A percentile compares a stretch with the other conserved stretches of the same genome.
Evolutionary conservation across 2,329 filamentous ascomycete genomes (phyloP).

Genomic region (Fusarium graminum): DNA sequence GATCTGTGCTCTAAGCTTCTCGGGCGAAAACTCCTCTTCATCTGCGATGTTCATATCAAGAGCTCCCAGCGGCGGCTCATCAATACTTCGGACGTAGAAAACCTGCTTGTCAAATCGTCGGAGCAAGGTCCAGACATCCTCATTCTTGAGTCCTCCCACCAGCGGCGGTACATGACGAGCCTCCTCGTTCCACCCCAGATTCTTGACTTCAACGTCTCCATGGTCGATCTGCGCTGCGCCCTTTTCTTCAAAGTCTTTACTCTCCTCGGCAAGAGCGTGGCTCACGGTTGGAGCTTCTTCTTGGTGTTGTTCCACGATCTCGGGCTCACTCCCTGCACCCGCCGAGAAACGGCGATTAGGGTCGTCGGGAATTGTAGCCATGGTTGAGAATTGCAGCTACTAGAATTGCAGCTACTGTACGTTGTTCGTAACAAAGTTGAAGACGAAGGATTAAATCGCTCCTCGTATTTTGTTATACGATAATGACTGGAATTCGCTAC

Average conservation of each 20-base stretch:
- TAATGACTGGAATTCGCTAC: constrained; percentile 28
- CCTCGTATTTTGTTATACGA: constrained; percentile 8
- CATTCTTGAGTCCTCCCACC: constrained; percentile 76
- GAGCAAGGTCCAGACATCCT: constrained; percentile 79
- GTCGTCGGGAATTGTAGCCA: constrained; percentile 25
- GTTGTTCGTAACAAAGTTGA: background rate
- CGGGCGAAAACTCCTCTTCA: constrained; percentile 86
- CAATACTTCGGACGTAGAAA: constrained; percentile 76
- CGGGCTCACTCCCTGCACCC: constrained; percentile 47
- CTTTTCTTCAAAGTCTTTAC: constrained; percentile 53
- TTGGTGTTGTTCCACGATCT: constrained; percentile 47
- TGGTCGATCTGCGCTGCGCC: constrained; percentile 62
- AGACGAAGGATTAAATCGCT: background rate
- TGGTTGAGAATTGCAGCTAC: constrained; percentile 7
- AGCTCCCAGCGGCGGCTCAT: constrained; percentile 66
- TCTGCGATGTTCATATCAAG: constrained; percentile 85
- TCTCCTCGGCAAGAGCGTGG: constrained; percentile 55
- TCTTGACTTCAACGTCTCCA: constrained; percentile 68
- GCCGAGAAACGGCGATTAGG: constrained; percentile 38
- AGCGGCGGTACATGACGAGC: constrained; percentile 70
- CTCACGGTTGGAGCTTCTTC: constrained; percentile 53
- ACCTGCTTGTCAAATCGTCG: constrained; percentile 80
- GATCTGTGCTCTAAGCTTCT: constrained; percentile 82
- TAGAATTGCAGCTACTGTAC: background rate
- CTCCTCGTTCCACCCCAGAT: constrained; percentile 77